A percentile compares a stretch with the other conserved stretches of the same genome.
Evolutionary conservation across 495 filamentous ascomycete genomes (phyloP).

Genomic region (Xylaria grammica): DNA sequence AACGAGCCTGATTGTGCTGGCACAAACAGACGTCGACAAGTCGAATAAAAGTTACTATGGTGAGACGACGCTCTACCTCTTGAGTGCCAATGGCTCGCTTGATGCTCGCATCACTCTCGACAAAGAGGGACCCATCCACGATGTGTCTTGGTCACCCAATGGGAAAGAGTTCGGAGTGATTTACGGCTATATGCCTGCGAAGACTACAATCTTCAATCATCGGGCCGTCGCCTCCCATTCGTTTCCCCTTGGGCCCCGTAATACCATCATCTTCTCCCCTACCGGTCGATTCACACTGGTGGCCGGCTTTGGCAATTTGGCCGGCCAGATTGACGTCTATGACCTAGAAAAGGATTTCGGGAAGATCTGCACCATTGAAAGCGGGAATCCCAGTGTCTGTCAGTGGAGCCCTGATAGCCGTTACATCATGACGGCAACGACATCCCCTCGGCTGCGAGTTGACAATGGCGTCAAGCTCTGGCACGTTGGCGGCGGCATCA

Average conservation of each 20-base stretch:
- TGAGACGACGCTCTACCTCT: constrained; percentile 94
- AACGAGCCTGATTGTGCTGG: constrained; percentile 89
- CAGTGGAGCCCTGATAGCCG: constrained; percentile 95
- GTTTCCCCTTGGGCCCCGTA: constrained; percentile 85
- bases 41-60: constrained; percentile 99
- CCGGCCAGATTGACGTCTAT: constrained; percentile 96
- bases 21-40: constrained; percentile 97
- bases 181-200: constrained; percentile 97
- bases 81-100: constrained; percentile 89
- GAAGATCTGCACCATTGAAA: constrained; percentile 93
- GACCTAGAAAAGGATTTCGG: constrained; percentile 89
- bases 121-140: constrained; percentile 97
- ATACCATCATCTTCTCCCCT: constrained; percentile 94
- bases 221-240: constrained; percentile 78
- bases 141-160: constrained; percentile 97
- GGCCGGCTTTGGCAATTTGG: constrained; percentile 95
- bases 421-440: constrained; percentile 94
- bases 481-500: constrained; percentile 86
- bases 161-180: constrained; percentile 96
- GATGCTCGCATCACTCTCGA: constrained; percentile 91
- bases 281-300: constrained; percentile 91
- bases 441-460: constrained; percentile 89
- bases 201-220: constrained; percentile 94
- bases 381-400: constrained; percentile 92
- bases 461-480: constrained; percentile 96